Base-by-base conservation (phyloP, 371 early-diverging fungal species). In the Actinomortierella wolfii region DNA sequence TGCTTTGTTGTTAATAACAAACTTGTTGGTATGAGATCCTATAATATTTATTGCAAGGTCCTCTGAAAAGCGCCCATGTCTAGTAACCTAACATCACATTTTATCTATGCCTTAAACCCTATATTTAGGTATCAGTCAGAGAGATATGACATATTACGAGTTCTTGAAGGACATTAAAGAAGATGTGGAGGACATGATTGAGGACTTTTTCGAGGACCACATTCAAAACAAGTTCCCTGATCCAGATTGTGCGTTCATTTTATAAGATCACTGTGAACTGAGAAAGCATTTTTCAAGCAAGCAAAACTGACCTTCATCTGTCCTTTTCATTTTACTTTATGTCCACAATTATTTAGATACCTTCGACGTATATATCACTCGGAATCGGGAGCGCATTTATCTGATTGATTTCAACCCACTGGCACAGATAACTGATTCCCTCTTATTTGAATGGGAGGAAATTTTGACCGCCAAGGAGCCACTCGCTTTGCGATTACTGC, bases 351-450 rank as follows among this genome's bases (percentile, higher is more conserved):
- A 24, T 46, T n/a, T 75, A 94, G 93, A 88, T 75, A 92, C 89
- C 9, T 91, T 95, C 67, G 97, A 97, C 74, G 92, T 92, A 0
- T 96, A 95, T 69, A 67, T 95, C 20, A 84, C 84, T 42, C 75
- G 80, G 41, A 78, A 79, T 18, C 77, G 78, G 40, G 75, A 78
- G 8, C 82, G 81, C 34, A 88, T 89, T 2, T 92, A 81, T 67
- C 66, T 97, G 6, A 78, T 97, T 3, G 97, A 97, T 76, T 92
- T 97, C 68, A 94, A 95, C 65, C 94, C 94, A 0, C 92, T 93
- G 67, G 79, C 83, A 40, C 77, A 79, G 34, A 78, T 82, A 2
- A 94, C 96, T 0, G 96, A 97, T 62, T 63, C 89, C 17, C 78
- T 94, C 14, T 75, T 97, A 15, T 96, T 85, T 67, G 74, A 76